Percentiles rank a stretch among this genome's conserved stretches.
These are phyloP conservation scores for Microbotryomycetes sp. DNA, from an alignment of 1,284 basidiomycete species.

Conservation along the genomic window DNA sequence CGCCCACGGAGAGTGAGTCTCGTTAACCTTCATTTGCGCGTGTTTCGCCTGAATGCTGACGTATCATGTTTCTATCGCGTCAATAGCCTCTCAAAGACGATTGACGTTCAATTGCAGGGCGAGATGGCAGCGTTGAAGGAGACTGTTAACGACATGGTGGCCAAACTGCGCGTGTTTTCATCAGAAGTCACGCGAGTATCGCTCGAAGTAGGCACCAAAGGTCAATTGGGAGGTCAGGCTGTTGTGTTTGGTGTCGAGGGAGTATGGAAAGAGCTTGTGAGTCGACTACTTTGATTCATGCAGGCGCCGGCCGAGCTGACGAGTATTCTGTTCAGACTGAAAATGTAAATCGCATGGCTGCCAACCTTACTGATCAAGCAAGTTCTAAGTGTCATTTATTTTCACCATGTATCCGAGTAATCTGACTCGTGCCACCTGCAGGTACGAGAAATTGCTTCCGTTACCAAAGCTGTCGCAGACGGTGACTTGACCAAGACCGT, in stretches of 20 bases:
- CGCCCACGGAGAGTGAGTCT: slow-evolving; percentile 30
- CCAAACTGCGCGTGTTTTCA: slow-evolving; percentile 71
- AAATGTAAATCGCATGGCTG: slow-evolving; percentile 68
- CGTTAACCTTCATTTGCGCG: not conserved
- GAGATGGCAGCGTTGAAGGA: slow-evolving; percentile 31
- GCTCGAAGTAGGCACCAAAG: slow-evolving; percentile 85
- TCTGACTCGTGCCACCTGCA: not conserved
- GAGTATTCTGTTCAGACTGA: slow-evolving; percentile 19
- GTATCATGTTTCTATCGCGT: not conserved
- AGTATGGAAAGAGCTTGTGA: slow-evolving; percentile 56
- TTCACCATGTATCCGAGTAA: no score
- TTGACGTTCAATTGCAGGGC: slow-evolving; percentile 32
- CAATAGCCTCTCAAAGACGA: slow-evolving; percentile 25
- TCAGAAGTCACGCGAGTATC: slow-evolving; percentile 58
- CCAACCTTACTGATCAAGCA: slow-evolving; percentile 89
- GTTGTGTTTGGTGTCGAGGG: slow-evolving; percentile 88
- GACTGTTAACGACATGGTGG: slow-evolving; percentile 80
- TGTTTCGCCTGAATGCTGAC: not conserved
- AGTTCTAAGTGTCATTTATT: slow-evolving; percentile 33
- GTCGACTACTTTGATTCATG: not conserved
- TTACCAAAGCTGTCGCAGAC: slow-evolving; percentile 93
- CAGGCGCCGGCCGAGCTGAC: not conserved
- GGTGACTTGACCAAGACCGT: slow-evolving; percentile 86
- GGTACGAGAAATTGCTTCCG: slow-evolving; percentile 63
- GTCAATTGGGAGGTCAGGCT: slow-evolving; percentile 88